Conservation (phyloP, 345 rosid genomes). For the Sonneratia caseolaris region DNA sequence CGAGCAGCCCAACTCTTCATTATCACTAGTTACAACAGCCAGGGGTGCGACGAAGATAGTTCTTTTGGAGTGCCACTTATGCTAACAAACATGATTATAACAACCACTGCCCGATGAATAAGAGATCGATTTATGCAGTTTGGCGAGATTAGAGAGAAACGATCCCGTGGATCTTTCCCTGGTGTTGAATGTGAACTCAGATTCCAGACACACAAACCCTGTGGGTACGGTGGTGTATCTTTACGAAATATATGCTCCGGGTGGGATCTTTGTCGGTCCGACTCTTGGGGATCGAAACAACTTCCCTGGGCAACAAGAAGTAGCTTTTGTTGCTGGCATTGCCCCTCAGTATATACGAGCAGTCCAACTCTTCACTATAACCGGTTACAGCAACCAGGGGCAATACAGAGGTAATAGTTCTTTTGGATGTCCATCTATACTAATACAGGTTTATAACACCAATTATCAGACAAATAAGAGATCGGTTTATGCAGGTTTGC, state of each 20-base stretch:
- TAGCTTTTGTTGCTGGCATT: background rate
- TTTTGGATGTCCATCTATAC: background rate
- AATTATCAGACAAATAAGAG: background rate
- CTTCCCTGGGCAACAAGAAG: background rate
- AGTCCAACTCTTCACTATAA: background rate
- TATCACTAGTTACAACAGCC: no score
- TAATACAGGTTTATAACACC: background rate
- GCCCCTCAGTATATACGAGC: background rate
- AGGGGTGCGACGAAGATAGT: no score
- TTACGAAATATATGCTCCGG: background rate
- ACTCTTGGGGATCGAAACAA: background rate
- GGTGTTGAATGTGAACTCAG: no score
- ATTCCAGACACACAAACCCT: background rate
- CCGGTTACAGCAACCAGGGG: background rate
- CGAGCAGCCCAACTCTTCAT: background rate
- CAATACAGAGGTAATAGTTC: background rate
- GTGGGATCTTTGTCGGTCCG: background rate
- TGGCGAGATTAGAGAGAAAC: no score
- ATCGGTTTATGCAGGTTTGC: background rate
- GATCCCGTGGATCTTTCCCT: no score
- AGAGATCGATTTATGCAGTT: no score
- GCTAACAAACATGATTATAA: no score
- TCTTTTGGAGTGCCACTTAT: no score
- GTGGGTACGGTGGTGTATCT: background rate
- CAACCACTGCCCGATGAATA: no score